Percentiles rank a stretch among this genome's conserved stretches.
Evolutionary conservation across 345 rosid species (phyloP).

Genomic region (Melaleuca quinquenervia): DNA sequence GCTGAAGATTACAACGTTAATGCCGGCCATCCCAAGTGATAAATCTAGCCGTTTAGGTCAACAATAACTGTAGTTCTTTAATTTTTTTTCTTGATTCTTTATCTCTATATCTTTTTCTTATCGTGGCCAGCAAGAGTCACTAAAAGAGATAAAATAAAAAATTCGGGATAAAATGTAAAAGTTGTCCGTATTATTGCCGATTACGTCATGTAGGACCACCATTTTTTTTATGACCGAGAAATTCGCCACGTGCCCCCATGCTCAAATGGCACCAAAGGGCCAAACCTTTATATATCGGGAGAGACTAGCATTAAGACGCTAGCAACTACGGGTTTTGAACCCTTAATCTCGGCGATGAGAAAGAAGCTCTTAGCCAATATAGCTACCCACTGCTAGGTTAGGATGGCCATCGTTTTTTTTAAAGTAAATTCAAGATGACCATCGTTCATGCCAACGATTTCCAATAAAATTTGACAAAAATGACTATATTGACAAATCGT

Average conservation of each 20-base stretch:
- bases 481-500: fast-evolving
- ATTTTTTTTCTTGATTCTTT: background rate
- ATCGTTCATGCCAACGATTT: fast-evolving
- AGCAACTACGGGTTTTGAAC: no score
- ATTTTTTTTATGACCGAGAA: no score
- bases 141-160: background rate
- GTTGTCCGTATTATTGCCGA: no score
- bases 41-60: fast-evolving
- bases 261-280: no score
- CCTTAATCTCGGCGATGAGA: no score
- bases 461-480: fast-evolving
- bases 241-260: no score
- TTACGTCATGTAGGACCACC: fast-evolving
- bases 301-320: no score
- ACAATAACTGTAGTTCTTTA: fast-evolving
- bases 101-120: background rate
- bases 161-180: background rate
- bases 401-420: no score
- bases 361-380: no score
- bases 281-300: no score
- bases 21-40: fast-evolving
- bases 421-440: no score
- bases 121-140: fast-evolving
- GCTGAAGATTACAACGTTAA: fast-evolving
- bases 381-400: no score